Evolutionary conservation across 768 basidiomycete species (phyloP), one percentile per base, ranked within the genome.

Genomic region (Lentinula sp.): DNA sequence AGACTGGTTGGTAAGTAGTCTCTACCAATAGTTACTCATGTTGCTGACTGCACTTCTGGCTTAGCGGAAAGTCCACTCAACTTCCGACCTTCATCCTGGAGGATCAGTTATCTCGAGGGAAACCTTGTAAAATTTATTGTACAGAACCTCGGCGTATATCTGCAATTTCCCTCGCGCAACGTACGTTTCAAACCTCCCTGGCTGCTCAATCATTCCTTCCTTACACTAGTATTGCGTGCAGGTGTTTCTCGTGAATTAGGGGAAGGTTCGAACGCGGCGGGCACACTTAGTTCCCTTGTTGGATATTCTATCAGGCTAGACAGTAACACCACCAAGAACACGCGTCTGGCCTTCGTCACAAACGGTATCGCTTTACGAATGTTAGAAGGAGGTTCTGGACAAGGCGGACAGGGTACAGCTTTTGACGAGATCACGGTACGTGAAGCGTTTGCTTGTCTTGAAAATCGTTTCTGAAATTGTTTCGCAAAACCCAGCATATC

Each of bases 131-230:
- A 72, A 90, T 99, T 67, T 93, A 86, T 68, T 96, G 94, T 65
- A 98, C 96, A 4, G 95, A 98, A 69, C 96, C 96, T 5, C 84
- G 96, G 48, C 85, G 96, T 45, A 98, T 98, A 64, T 95, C 94
- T 58, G 95, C 96, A 1, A 91, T 98, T 54, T 98, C 96, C 0
- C 82, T 98, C 6, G 96, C 96, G 0, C 93, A 96, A 65, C 87
- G 94, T 74, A 61, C 23, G 76, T 66, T 36, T 35, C n/a, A 55
- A 13, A 20, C 32, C 8, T 16, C 53, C 16, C 43, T 55, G 46
- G 4, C 20, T 28, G n/a, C 18, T n/a, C n/a, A 28, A 28, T 2
- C 48, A 13, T 46, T 41, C 59, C 16, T 52, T 28, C 2, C 33
- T 59, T 48, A 50, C 28, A 28, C 28, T 28, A 28, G 28, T 43